A percentile compares a stretch with the other conserved stretches of the same genome.
phyloP scores from a whole-genome alignment of 345 rosid species.

The Lepidium didymum region DNA sequence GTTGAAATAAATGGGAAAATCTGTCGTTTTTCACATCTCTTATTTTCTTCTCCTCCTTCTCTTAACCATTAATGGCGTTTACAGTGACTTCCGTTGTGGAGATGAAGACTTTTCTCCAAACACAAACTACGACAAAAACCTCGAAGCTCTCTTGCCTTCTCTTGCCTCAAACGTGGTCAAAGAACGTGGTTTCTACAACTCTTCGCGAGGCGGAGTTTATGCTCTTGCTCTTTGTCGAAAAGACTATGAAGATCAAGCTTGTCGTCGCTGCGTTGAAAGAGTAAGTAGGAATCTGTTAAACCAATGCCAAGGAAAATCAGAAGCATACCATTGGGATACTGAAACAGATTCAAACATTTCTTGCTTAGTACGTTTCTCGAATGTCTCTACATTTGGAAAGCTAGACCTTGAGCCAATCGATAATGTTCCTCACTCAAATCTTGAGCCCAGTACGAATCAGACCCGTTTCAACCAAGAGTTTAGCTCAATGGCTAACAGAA shows the following conservation, averaged over 20 bases:
- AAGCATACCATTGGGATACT: slow-evolving; percentile 27
- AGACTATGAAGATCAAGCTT: slow-evolving; percentile 21
- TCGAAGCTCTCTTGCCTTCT: slow-evolving; percentile 16
- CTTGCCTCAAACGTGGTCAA: slow-evolving; percentile 24
- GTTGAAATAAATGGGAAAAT: background rate
- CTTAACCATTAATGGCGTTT: slow-evolving; percentile 19
- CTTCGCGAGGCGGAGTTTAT: slow-evolving; percentile 31
- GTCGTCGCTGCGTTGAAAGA: slow-evolving; percentile 24
- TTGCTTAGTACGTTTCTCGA: slow-evolving; percentile 38
- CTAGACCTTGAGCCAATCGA: slow-evolving; percentile 14
- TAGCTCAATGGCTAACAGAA: slow-evolving; percentile 13
- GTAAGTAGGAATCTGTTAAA: background rate
- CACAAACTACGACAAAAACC: slow-evolving; percentile 18
- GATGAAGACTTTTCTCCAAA: slow-evolving; percentile 31
- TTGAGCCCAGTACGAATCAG: background rate
- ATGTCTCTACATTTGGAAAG: slow-evolving; percentile 18
- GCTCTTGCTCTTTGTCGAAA: slow-evolving; percentile 37
- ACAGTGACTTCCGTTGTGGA: slow-evolving; percentile 1
- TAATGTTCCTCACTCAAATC: background rate
- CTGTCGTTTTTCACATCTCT: background rate
- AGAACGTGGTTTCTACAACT: slow-evolving; percentile 28
- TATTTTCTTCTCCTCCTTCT: slow-evolving; percentile 8
- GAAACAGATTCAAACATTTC: slow-evolving; percentile 8
- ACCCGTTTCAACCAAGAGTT: slow-evolving; percentile 29
- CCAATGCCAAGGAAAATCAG: slow-evolving; percentile 35